A percentile compares a stretch with the other conserved stretches of the same genome.
Conservation (phyloP, 2,329 filamentous ascomycete genomes). For the Microdochium nivale region DNA sequence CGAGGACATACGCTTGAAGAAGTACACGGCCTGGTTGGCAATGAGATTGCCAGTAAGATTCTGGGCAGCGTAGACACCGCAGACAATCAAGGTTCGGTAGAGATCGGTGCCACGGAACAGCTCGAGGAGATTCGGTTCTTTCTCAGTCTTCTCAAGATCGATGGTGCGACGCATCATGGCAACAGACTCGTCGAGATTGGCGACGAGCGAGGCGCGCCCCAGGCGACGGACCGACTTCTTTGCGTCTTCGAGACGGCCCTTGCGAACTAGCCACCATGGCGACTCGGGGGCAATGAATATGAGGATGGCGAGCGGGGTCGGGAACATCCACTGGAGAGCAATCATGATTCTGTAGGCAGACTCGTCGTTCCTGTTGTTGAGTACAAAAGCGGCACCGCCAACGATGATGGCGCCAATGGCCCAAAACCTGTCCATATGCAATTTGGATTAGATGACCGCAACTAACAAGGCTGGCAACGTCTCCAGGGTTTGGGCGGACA, state of each 20-base stretch:
- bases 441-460: no score
- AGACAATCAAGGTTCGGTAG: constrained; percentile 45
- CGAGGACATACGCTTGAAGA: constrained; percentile 40
- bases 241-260: constrained; percentile 35
- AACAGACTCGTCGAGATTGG: constrained; percentile 32
- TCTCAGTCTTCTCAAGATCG: constrained; percentile 40
- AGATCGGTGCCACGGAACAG: constrained; percentile 46
- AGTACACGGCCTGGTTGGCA: constrained; percentile 54
- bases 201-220: constrained; percentile 26
- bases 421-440: constrained; percentile 46
- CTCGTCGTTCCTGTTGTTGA: constrained; percentile 36
- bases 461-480: no score
- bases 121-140: constrained; percentile 24
- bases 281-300: constrained; percentile 42
- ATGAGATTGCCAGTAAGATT: constrained; percentile 56
- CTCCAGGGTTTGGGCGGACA: no score
- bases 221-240: constrained; percentile 38
- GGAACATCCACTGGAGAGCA: constrained; percentile 51
- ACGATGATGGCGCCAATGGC: constrained; percentile 53
- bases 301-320: constrained; percentile 41
- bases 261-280: constrained; percentile 48
- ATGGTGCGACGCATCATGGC: constrained; percentile 52
- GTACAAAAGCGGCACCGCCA: constrained; percentile 44
- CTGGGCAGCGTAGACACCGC: constrained; percentile 48
- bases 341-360: constrained; percentile 37